These are phyloP conservation scores for Phytophthora macrochlamydospora DNA, from an alignment of 352 stramenopile species.

Conservation along the genomic window DNA sequence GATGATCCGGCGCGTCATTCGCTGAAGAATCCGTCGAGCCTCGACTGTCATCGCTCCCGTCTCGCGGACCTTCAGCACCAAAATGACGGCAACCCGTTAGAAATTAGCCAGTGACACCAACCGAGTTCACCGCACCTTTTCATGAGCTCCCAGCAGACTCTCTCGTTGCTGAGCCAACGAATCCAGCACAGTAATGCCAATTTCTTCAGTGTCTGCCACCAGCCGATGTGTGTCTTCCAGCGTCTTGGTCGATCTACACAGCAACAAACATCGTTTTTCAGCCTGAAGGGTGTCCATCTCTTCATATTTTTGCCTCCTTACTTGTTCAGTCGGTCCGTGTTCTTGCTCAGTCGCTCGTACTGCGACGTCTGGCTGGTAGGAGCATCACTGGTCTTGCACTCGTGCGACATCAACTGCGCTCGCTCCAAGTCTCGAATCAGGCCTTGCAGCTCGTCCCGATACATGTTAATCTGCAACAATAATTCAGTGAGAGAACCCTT, in stretches of 20 bases:
- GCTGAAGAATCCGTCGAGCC: conserved; percentile 67
- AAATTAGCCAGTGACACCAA: not conserved
- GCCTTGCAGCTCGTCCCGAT: conserved; percentile 72
- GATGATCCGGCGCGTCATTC: conserved; percentile 78
- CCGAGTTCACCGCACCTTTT: conserved; percentile 47
- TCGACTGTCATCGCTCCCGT: conserved; percentile 74
- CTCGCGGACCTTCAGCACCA: conserved; percentile 56
- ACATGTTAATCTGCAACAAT: conserved; percentile 57
- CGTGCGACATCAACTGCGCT: conserved; percentile 68
- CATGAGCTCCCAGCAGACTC: conserved; percentile 65
- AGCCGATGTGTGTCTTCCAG: conserved; percentile 74
- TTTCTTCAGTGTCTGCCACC: conserved; percentile 67
- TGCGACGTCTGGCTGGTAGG: conserved; percentile 54
- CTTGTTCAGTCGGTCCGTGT: conserved; percentile 68
- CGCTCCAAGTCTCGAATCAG: conserved; percentile 73
- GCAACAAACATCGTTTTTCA: not conserved
- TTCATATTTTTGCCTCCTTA: conserved; percentile 12
- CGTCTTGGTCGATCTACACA: conserved; percentile 57
- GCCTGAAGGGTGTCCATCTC: not conserved
- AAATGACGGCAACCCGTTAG: conserved; percentile 1
- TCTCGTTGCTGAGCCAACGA: conserved; percentile 74
- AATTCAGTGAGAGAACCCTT: not conserved
- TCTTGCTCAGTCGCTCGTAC: conserved; percentile 71
- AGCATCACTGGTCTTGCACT: conserved; percentile 37
- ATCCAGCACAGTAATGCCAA: conserved; percentile 75